Evolutionary conservation across 2,329 filamentous ascomycete genomes (phyloP), one percentile per base, ranked within the genome.

Genomic region (Clathrospora elynae): DNA sequence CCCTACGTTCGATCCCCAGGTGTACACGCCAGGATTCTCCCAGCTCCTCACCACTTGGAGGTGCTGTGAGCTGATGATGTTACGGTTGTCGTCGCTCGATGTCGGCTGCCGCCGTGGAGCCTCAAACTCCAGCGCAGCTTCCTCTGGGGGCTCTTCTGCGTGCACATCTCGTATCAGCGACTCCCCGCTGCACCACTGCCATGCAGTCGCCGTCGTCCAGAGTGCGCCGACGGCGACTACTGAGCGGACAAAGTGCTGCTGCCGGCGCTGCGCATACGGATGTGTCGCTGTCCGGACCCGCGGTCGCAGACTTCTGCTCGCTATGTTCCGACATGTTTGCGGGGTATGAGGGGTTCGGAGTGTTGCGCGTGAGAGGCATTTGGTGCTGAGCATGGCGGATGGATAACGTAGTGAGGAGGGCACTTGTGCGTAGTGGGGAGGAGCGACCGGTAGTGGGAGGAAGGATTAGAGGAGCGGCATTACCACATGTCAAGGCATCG

Each of bases 1-100:
- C 47, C 90, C 89, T 11, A 77, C 75, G 61, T 99, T 99, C 12
- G 87, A 90, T 0, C 93, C 93, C 92, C 93, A 99, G 4, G 87
- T 84, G 71, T 95, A 97, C 0, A 97, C 87, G 2, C 91, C 93
- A 0, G 93, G 92, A 47, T 88, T 85, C 70, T 84, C 82, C 76
- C 83, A 80, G 70, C 88, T 95, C 64, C 82, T 83, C 73, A 88
- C 90, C 45, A 96, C 87, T 73, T 96, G 92, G 5, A 89, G 73
- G 71, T 95, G 90, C 67, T 95, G 89, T 8, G 87, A 88, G 64
- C 87, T 92, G 57, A 95, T 83, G 43, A 87, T 71, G 41, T 90
- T 87, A 43, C 87, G 74, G 51, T 85, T 85, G 52, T 90, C 85
- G 67, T 91, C 88, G 53, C 83, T 83, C 5, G 83, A 84, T 1